Evolutionary conservation across 257 asterid genomes (phyloP).

Genomic region (Datura wrightii): DNA sequence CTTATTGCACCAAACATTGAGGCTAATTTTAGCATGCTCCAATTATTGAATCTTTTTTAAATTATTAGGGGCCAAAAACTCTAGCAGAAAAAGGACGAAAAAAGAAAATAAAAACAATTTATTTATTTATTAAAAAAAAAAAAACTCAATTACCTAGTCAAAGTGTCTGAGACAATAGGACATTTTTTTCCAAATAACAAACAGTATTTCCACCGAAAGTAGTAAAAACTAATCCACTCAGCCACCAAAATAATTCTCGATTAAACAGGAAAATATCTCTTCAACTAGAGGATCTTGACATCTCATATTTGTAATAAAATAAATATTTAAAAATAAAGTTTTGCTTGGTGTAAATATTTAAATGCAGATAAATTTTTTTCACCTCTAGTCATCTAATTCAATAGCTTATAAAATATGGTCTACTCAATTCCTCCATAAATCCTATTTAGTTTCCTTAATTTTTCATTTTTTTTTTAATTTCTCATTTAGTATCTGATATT

Average conservation of each 20-base stretch:
- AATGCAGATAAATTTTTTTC: not conserved
- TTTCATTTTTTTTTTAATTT: no score
- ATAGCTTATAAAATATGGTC: not conserved
- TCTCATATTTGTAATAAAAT: no score
- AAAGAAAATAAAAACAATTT: not conserved
- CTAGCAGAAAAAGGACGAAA: not conserved
- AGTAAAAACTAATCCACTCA: not conserved
- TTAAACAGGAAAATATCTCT: not conserved
- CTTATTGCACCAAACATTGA: not conserved
- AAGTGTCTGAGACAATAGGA: not conserved
- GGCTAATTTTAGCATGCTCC: constrained; percentile 31
- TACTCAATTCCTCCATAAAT: not conserved
- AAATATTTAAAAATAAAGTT: not conserved
- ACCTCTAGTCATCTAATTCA: not conserved
- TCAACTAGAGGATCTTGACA: not conserved
- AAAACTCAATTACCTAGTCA: constrained; percentile 5
- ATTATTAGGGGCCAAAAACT: constrained; percentile 3
- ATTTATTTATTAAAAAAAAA: not conserved
- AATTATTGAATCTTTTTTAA: constrained; percentile 20
- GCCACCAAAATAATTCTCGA: not conserved
- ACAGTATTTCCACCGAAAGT: constrained; percentile 21
- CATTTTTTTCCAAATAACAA: constrained; percentile 19
- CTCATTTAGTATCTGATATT: not conserved
- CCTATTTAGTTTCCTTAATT: not conserved
- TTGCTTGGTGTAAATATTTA: not conserved